These are phyloP conservation scores for Trypanosoma theileri DNA, from an alignment of 208 protist genomes.

Conservation along the genomic window DNA sequence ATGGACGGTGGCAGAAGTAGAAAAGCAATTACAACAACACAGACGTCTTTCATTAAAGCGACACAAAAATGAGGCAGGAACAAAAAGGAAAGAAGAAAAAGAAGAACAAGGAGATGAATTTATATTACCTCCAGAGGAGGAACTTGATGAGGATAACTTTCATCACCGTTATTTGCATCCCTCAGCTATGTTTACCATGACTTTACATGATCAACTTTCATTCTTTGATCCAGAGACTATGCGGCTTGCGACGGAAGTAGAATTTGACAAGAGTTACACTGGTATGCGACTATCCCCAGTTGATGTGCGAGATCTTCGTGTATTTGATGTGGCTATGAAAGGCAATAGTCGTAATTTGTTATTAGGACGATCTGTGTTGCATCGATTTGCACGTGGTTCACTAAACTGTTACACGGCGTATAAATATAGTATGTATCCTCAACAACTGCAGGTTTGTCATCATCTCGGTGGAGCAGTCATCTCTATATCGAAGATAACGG, in stretches of 20 bases:
- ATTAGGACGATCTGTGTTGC: conserved; percentile 58
- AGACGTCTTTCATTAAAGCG: background rate
- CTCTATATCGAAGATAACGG: conserved; percentile 41
- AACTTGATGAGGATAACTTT: conserved; percentile 83
- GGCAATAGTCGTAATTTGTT: conserved; percentile 72
- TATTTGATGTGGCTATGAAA: conserved; percentile 82
- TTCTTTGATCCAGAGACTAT: conserved; percentile 58
- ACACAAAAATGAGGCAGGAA: conserved; percentile 1
- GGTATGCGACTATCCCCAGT: conserved; percentile 71
- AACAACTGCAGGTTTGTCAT: conserved; percentile 57
- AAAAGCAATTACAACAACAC: conserved; percentile 7
- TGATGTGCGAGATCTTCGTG: conserved; percentile 58
- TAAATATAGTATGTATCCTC: conserved; percentile 71
- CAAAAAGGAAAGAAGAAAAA: conserved; percentile 6
- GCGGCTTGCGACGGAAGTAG: conserved; percentile 54
- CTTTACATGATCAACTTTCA: conserved; percentile 34
- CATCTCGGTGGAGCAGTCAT: conserved; percentile 55
- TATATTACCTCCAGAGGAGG: conserved; percentile 43
- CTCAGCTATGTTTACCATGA: conserved; percentile 60
- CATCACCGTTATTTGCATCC: conserved; percentile 81
- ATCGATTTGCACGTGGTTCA: conserved; percentile 57
- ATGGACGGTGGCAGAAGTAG: conserved; percentile 48
- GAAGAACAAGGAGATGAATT: background rate
- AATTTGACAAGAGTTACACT: conserved; percentile 49
- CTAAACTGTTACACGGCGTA: conserved; percentile 70